Evolutionary conservation across 2,329 filamentous ascomycete species (phyloP).

Genomic region (Pseudodiploospora longispora): DNA sequence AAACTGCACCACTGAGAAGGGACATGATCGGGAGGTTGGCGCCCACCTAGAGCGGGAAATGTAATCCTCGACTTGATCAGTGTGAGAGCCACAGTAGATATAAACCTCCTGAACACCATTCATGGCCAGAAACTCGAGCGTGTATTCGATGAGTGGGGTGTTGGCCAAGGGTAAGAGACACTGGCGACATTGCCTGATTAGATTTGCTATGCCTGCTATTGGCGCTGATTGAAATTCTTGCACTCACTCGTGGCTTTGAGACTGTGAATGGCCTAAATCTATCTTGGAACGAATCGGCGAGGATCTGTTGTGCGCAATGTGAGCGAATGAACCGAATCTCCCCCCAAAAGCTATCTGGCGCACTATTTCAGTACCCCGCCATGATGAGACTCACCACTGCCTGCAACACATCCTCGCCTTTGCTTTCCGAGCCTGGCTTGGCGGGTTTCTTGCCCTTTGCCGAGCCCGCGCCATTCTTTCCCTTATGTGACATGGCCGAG

Average conservation of each 20-base stretch:
- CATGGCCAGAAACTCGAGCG: slow-evolving; percentile 90
- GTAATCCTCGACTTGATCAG: slow-evolving; percentile 79
- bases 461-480: slow-evolving; percentile 29
- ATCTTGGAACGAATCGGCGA: slow-evolving; percentile 92
- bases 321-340: neutral
- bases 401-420: slow-evolving; percentile 51
- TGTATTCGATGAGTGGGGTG: slow-evolving; percentile 93
- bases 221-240: neutral
- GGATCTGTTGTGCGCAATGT: slow-evolving; percentile 46
- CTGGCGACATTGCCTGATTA: slow-evolving; percentile 33
- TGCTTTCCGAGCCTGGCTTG: slow-evolving; percentile 43
- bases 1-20: slow-evolving; percentile 75
- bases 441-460: slow-evolving; percentile 45
- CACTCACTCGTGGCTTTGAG: slow-evolving; percentile 68
- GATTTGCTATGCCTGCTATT: neutral
- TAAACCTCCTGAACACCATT: slow-evolving; percentile 92
- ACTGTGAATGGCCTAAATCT: slow-evolving; percentile 84
- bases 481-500: slow-evolving; percentile 38
- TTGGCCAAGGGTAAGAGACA: slow-evolving; percentile 92
- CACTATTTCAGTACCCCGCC: slow-evolving; percentile 16
- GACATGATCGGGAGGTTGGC: slow-evolving; percentile 42
- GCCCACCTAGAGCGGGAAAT: slow-evolving; percentile 71
- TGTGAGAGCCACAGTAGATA: slow-evolving; percentile 83
- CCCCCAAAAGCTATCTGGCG: neutral
- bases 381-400: slow-evolving; percentile 38